Evolutionary conservation across 129 eudicot species (phyloP).

Genomic region (Centrapalus pauciflorus): DNA sequence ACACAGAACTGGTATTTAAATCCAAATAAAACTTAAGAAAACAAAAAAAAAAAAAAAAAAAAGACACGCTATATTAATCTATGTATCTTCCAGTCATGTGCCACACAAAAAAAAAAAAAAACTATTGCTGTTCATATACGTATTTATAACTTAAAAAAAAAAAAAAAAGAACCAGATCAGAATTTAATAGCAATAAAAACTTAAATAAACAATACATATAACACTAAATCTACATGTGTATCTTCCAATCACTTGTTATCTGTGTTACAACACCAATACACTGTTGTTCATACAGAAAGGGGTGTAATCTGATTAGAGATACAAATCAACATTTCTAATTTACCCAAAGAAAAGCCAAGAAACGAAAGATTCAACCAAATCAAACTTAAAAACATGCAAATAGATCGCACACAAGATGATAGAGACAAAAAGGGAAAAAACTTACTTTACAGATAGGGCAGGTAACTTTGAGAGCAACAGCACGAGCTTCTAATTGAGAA

Average conservation of each 20-base stretch:
- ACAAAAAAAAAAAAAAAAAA: too few relatives aligned
- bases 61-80: neutral
- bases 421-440: neutral
- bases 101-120: neutral
- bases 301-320: too few relatives aligned
- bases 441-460: slow-evolving; percentile 85
- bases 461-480: slow-evolving; percentile 81
- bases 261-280: neutral
- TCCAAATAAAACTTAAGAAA: neutral
- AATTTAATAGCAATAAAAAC: neutral
- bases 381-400: neutral
- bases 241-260: neutral
- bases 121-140: too few relatives aligned
- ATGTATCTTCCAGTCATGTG: neutral
- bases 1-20: neutral
- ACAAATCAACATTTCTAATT: too few relatives aligned
- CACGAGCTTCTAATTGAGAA: slow-evolving; percentile 91
- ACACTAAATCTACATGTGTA: slow-evolving; percentile 1
- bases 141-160: too few relatives aligned
- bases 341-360: too few relatives aligned
- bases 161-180: neutral
- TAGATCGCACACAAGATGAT: neutral
- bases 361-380: neutral
- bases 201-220: neutral
- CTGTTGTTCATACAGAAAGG: neutral